Base-by-base conservation (phyloP, 768 basidiomycete genomes). In the Coprinopsis cinerea region DNA sequence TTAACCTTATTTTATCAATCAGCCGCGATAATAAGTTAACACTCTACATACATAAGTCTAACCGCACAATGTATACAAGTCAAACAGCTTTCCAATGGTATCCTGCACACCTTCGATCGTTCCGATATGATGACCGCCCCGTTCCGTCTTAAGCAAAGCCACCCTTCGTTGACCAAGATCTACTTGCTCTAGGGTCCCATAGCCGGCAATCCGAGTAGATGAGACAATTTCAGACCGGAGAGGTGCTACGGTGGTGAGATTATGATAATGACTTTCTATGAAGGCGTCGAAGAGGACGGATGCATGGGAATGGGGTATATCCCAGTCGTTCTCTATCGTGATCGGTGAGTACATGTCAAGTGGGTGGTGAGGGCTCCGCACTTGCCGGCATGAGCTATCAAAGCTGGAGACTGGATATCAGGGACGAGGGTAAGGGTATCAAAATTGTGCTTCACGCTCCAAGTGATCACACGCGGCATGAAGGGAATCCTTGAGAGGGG, bases 281-380 rank as follows among this genome's bases (percentile, higher is more conserved):
- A 91, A 77, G 0, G 76, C 69, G 24, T 85, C 74, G 64, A 90
- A 90, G 20, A 93, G 76, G 0, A 70, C 65, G 13, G 73, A 69
- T 0, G 90, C 83, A 61, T 93, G 90, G 0, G 74, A 68, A 55
- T 79, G 72, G 0, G 83, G 82, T 41, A 92, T 90, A 42, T 88
- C 83, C 56, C 67, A 71, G 64, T 93, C 91, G 61, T 91, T 73
- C 53, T 74, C 72, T 69, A 25, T 26, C 49, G 18, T 18, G 41
- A 23, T 23, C 10, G 7, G 18, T 39, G 7, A 43, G 41, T 11
- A 25, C 5, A 25, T 7, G 41, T 24, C 17, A 18, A 43, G 6
- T 5, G 11, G 17, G 26, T 39, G n/a, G 17, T 18, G 20, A 17
- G 13, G n/a, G 48, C 60, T 4, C 41, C 41, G 41, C 9, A 43